Evolutionary conservation across 2,329 filamentous ascomycete species (phyloP).

Genomic region (Exophiala phaeomuriformis): DNA sequence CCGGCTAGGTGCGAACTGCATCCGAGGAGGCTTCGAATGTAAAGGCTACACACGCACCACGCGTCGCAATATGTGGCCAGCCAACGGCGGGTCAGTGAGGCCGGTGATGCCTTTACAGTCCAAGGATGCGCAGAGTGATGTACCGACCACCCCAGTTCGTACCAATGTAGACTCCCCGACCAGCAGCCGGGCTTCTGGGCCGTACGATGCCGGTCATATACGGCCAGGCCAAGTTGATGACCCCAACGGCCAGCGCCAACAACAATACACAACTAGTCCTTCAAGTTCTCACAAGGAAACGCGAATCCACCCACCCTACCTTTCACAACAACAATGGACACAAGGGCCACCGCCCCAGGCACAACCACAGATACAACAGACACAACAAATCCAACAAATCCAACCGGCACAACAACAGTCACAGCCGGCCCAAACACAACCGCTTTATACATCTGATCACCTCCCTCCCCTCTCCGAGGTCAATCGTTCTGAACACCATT

Average conservation of each 20-base stretch:
- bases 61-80: constrained; percentile 58
- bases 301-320: constrained; percentile 19
- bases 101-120: constrained; percentile 70
- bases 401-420: constrained; percentile 21
- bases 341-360: not conserved
- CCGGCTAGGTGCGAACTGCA: constrained; percentile 70
- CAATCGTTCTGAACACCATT: constrained; percentile 14
- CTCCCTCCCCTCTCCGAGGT: constrained; percentile 25
- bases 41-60: constrained; percentile 68
- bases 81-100: constrained; percentile 65
- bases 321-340: constrained; percentile 20
- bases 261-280: constrained; percentile 38
- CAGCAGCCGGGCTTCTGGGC: constrained; percentile 22
- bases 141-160: constrained; percentile 21
- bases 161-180: constrained; percentile 10
- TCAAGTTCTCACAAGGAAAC: constrained; percentile 26
- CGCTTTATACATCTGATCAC: constrained; percentile 19
- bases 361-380: too few relatives aligned
- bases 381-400: constrained; percentile 12
- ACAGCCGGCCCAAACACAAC: constrained; percentile 15
- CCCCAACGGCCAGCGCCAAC: constrained; percentile 39
- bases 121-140: constrained; percentile 56
- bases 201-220: constrained; percentile 40
- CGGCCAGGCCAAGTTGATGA: constrained; percentile 28
- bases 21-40: constrained; percentile 82